Conservation (phyloP, 2,329 filamentous ascomycete species). For the Dothistroma septosporum region DNA sequence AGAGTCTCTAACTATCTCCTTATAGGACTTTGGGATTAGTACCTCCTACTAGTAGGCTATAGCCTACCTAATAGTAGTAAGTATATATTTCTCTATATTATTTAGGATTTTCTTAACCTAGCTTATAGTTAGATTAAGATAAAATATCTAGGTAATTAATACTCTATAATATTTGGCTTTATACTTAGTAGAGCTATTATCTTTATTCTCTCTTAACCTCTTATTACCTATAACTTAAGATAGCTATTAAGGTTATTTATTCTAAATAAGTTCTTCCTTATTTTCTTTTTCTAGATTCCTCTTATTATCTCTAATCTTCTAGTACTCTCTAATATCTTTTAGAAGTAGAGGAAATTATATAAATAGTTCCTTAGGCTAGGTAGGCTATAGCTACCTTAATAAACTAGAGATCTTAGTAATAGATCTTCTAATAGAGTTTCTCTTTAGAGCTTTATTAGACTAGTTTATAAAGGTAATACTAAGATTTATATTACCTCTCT, state of each 20-base stretch:
- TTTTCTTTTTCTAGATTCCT: background rate
- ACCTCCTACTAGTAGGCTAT: background rate
- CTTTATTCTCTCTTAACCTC: background rate
- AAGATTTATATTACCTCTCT: background rate
- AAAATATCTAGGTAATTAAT: background rate
- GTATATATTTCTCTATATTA: background rate
- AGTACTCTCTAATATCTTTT: background rate
- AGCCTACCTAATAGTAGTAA: background rate
- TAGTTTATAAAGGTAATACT: background rate
- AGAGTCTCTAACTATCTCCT: background rate
- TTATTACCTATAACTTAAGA: background rate
- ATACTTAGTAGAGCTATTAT: background rate
- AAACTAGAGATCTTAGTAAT: background rate
- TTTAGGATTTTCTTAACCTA: background rate
- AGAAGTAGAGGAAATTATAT: background rate
- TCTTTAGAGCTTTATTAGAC: background rate
- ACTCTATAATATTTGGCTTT: background rate
- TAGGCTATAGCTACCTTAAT: background rate
- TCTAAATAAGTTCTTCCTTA: background rate
- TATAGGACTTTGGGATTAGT: background rate
- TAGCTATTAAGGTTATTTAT: background rate
- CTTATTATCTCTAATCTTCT: background rate
- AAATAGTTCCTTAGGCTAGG: background rate
- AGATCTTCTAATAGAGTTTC: background rate
- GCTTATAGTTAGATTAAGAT: background rate